These are phyloP conservation scores for Chaetomium sp. DNA, from an alignment of 2,329 filamentous ascomycete genomes.

Conservation along the genomic window DNA sequence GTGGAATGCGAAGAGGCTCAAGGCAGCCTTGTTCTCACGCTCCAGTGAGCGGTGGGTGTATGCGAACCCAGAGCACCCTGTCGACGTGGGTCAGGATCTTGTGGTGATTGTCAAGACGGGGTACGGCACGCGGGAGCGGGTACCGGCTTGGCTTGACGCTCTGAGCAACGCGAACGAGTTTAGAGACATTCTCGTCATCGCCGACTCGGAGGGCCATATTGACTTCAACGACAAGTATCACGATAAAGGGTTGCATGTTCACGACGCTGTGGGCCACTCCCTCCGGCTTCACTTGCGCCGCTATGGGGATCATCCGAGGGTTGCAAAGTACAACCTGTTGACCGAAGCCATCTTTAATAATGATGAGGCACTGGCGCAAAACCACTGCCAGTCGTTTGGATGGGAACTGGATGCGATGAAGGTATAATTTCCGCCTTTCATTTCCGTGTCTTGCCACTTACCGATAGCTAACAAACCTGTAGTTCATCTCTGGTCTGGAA, in stretches of 20 bases:
- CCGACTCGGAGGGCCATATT: constrained; percentile 46
- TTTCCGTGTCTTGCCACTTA: not conserved
- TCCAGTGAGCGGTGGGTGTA: constrained; percentile 38
- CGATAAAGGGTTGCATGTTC: constrained; percentile 40
- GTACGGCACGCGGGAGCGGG: constrained; percentile 54
- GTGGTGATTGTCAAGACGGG: constrained; percentile 59
- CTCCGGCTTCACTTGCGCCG: constrained; percentile 40
- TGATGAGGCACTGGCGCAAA: constrained; percentile 43
- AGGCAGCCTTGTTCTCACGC: not conserved
- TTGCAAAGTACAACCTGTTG: constrained; percentile 47
- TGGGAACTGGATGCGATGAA: constrained; percentile 56
- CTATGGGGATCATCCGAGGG: constrained; percentile 37
- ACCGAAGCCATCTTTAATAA: constrained; percentile 44
- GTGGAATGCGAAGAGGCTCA: constrained; percentile 33
- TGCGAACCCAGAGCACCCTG: constrained; percentile 40
- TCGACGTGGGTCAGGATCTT: constrained; percentile 51
- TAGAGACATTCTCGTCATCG: constrained; percentile 52
- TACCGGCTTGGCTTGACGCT: constrained; percentile 51
- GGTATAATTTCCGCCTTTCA: constrained; percentile 37
- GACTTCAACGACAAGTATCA: constrained; percentile 30
- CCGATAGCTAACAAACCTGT: not conserved
- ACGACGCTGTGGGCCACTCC: constrained; percentile 45
- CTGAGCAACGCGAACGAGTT: constrained; percentile 46
- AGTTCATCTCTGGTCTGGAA: constrained; percentile 60
- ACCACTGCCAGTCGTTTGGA: constrained; percentile 45